Conservation (phyloP, 345 rosid species). For the Corchorus capsularis region DNA sequence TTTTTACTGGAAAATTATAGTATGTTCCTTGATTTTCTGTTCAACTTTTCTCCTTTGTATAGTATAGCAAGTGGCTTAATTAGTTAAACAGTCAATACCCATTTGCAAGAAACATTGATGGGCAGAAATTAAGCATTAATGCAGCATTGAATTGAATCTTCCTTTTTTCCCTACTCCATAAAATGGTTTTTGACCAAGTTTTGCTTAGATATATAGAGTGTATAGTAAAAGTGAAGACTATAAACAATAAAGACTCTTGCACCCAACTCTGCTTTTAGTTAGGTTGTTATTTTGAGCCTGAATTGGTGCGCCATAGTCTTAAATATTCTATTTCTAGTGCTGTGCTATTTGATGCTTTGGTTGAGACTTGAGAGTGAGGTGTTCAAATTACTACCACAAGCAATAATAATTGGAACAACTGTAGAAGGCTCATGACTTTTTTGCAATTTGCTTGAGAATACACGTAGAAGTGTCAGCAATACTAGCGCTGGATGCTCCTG, state of each 20-base stretch:
- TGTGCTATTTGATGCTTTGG: not conserved
- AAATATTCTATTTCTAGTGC: not conserved
- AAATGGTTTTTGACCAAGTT: not conserved
- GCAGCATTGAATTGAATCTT: too few relatives aligned
- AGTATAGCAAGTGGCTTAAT: not conserved
- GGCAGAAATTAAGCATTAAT: too few relatives aligned
- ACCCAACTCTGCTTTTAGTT: not conserved
- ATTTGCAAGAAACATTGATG: not conserved
- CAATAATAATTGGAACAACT: constrained; percentile 3
- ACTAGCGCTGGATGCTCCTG: not conserved
- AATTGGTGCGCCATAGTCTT: not conserved
- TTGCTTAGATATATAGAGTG: not conserved
- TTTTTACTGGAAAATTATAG: not conserved
- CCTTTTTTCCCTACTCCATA: not conserved
- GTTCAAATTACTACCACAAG: not conserved
- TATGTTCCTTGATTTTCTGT: not conserved
- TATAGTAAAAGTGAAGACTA: not conserved
- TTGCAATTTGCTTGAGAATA: not conserved
- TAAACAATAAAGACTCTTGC: not conserved
- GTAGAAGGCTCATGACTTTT: not conserved
- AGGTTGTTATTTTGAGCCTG: not conserved
- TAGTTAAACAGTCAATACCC: constrained; percentile 2
- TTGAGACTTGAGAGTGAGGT: not conserved
- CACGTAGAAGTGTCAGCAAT: not conserved
- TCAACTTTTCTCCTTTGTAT: not conserved